Evolutionary conservation across 768 basidiomycete genomes (phyloP).

Genomic region (Termitomyces sp.): DNA sequence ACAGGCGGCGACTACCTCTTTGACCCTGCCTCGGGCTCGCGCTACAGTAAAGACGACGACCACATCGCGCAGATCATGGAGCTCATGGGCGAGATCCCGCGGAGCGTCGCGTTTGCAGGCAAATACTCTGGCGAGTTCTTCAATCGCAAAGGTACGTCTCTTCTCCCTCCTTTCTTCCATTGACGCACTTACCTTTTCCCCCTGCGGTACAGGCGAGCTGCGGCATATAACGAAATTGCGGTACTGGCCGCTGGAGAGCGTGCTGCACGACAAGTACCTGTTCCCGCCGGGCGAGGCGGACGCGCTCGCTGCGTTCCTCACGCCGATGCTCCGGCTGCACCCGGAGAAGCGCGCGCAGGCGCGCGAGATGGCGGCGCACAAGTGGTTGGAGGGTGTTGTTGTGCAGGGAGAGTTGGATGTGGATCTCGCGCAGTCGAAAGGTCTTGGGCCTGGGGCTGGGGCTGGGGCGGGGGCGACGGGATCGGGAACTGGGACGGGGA

Average conservation of each 20-base stretch:
- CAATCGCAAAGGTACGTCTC: conserved; percentile 78
- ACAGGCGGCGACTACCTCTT: conserved; percentile 98
- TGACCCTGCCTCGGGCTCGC: conserved; percentile 90
- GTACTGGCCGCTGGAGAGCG: conserved; percentile 81
- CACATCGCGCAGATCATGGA: conserved; percentile 99
- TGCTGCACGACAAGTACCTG: conserved; percentile 93
- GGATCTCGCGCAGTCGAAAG: no score
- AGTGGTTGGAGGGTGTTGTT: conserved; percentile 79
- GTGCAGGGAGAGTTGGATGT: conserved; percentile 90
- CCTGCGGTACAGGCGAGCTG: conserved; percentile 53
- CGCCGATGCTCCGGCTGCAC: conserved; percentile 86
- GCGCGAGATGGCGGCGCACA: conserved; percentile 77
- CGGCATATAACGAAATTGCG: conserved; percentile 92
- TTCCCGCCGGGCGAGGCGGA: conserved; percentile 83
- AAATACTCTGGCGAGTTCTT: conserved; percentile 96
- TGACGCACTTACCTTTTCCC: no score
- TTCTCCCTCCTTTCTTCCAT: no score
- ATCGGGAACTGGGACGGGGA: conserved; percentile 54
- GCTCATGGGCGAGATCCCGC: conserved; percentile 87
- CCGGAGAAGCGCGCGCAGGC: conserved; percentile 89
- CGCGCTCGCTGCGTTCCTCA: conserved; percentile 72
- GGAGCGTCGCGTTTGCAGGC: conserved; percentile 77
- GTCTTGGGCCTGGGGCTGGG: no score
- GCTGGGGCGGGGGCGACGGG: no score
- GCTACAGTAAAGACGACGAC: conserved; percentile 95